These are phyloP conservation scores for Talaromyces amestolkiae DNA, from an alignment of 2,329 filamentous ascomycete genomes.

Conservation along the genomic window DNA sequence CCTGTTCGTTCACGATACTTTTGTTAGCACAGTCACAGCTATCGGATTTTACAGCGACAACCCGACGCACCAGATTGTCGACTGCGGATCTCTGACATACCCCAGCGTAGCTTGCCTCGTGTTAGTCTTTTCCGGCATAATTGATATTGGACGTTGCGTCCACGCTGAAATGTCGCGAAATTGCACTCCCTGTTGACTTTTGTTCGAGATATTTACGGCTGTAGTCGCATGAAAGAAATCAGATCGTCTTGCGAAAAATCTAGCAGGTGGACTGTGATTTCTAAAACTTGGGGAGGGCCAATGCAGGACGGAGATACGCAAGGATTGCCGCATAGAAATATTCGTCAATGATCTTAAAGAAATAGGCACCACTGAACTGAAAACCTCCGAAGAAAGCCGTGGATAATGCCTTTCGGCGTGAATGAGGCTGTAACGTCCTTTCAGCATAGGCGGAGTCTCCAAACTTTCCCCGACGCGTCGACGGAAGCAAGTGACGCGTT, in stretches of 20 bases:
- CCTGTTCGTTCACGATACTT: constrained; percentile 47
- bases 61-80: constrained; percentile 65
- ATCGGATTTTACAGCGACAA: constrained; percentile 17
- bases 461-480: constrained; percentile 10
- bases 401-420: background rate
- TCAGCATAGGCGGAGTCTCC: background rate
- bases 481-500: constrained; percentile 15
- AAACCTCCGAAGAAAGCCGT: background rate
- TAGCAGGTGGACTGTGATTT: background rate
- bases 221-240: background rate
- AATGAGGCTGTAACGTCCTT: constrained; percentile 1
- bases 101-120: constrained; percentile 77
- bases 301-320: constrained; percentile 10
- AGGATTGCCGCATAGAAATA: constrained; percentile 15
- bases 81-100: constrained; percentile 77
- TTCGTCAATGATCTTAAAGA: background rate
- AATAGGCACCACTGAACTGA: background rate
- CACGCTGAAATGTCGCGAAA: background rate
- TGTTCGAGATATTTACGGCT: background rate
- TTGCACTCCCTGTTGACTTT: background rate
- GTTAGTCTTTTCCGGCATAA: constrained; percentile 29
- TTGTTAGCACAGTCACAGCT: constrained; percentile 8
- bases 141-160: constrained; percentile 1
- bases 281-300: constrained; percentile 1
- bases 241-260: background rate